Evolutionary conservation across 352 stramenopile species (phyloP), one percentile per base, ranked within the genome.

Genomic region (Nothophytophthora sp.): DNA sequence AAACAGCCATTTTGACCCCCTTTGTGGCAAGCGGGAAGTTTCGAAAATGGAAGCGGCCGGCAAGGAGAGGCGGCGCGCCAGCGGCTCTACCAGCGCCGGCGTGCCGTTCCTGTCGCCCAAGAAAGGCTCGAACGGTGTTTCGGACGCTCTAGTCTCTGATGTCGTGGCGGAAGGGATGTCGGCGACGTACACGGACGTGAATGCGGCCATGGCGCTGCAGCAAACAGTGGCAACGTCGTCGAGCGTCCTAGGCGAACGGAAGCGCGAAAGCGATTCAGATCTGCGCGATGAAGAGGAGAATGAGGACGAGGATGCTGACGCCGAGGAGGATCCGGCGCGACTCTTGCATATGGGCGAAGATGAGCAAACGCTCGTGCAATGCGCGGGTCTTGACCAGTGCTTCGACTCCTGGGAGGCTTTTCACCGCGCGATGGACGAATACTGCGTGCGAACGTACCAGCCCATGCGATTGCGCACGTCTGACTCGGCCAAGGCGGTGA

Each of bases 381-480:
- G 82, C 41, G 60, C 75, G 20, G 64, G 73, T 11, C 79, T 92
- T 46, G 76, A 92, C 22, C 79, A 86, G 57, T 76, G 73, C 53
- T 92, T 86, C 40, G 82, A 90, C 47, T 92, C 82, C 32, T 92
- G 82, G 82, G 76, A 90, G 35, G 77, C 88, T 25, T 92, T 92
- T 50, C 82, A 92, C 50, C 76, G 68, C 30, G 77, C 77, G 15
- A 92, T 92, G 82, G 82, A 89, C 24, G 73, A 79, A 11, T 92
- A 92, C 50, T 90, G 77, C 34, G 60, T 81, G 22, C 65, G 63
- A 8, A 92, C 75, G 13, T 77, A 90, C 55, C 82, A 92, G 57
- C 82, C 82, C 25, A 92, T 92, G 82, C 64, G 82, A 25, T 42
- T 92, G 48, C 76, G 82, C 40, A 92, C 82, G 36, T 92, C 82